Conservation (phyloP, 441 rosid genomes). For the Adansonia gregorii region DNA sequence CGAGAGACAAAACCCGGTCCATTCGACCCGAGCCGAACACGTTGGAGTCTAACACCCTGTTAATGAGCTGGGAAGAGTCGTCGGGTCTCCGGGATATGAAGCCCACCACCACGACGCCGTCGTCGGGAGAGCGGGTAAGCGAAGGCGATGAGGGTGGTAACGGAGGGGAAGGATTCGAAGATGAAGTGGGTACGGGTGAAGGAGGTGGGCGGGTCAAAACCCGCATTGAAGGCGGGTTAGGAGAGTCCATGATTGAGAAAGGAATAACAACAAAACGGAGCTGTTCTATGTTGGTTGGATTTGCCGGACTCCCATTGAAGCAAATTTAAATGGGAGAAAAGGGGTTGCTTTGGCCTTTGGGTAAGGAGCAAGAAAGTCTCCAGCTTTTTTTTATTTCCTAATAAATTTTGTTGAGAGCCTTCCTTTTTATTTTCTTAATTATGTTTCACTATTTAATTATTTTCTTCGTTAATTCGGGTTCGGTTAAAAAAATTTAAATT, state of each 20-base stretch:
- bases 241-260: conserved; percentile 44
- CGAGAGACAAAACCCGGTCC: conserved; percentile 42
- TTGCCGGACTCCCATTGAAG: conserved; percentile 18
- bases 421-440: too few species aligned
- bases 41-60: conserved; percentile 63
- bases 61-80: conserved; percentile 63
- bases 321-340: too few species aligned
- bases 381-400: background rate
- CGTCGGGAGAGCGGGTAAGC: conserved; percentile 42
- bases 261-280: background rate
- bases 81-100: conserved; percentile 62
- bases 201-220: conserved; percentile 68
- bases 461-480: too few species aligned
- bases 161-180: conserved; percentile 35
- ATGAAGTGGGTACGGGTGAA: conserved; percentile 33
- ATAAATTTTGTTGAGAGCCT: too few species aligned
- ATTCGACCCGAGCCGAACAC: conserved; percentile 67
- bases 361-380: conserved; percentile 11
- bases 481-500: too few species aligned
- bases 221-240: conserved; percentile 61
- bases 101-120: conserved; percentile 79
- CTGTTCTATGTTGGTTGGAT: conserved; percentile 20
- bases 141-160: conserved; percentile 32
- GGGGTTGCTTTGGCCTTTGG: conserved; percentile 8
- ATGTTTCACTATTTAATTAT: too few species aligned